A percentile compares a stretch with the other conserved stretches of the same genome.
Conservation (phyloP, 768 basidiomycete genomes). For the Calocera viscosa region DNA sequence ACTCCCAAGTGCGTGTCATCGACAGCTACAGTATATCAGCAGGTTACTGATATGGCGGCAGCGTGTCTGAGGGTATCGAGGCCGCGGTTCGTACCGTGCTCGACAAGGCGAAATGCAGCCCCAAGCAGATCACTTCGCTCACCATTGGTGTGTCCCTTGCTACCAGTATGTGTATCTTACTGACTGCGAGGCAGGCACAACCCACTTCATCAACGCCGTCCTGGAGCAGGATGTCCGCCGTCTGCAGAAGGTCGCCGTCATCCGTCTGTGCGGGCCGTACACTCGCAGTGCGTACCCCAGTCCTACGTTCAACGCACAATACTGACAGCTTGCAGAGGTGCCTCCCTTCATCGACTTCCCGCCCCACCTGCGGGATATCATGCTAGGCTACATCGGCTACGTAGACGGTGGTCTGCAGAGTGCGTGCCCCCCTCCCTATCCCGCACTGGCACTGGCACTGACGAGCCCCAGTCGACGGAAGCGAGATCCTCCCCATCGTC, state of each 20-base stretch:
- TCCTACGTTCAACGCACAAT: background rate
- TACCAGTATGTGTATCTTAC: background rate
- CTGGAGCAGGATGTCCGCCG: slow-evolving; percentile 44
- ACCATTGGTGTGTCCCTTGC: slow-evolving; percentile 39
- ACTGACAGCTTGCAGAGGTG: background rate
- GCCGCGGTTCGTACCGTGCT: slow-evolving; percentile 38
- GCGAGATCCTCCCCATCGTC: slow-evolving; percentile 34
- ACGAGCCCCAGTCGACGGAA: slow-evolving; percentile 28
- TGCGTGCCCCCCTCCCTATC: background rate
- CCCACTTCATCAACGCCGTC: slow-evolving; percentile 47
- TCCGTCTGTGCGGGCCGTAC: slow-evolving; percentile 50
- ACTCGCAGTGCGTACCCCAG: slow-evolving; percentile 33
- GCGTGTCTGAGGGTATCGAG: slow-evolving; percentile 47
- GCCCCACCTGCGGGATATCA: slow-evolving; percentile 24
- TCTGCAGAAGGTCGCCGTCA: slow-evolving; percentile 49
- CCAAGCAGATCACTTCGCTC: slow-evolving; percentile 36
- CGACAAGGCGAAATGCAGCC: slow-evolving; percentile 27
- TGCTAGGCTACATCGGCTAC: slow-evolving; percentile 29
- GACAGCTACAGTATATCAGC: background rate
- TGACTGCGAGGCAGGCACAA: background rate
- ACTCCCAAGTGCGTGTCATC: slow-evolving; percentile 31
- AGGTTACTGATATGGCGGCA: background rate
- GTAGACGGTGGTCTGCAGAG: slow-evolving; percentile 33
- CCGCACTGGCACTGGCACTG: background rate
- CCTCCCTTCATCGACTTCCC: slow-evolving; percentile 48